Evolutionary conservation across 148 eudicot genomes (phyloP).

Genomic region (Silene conica): DNA sequence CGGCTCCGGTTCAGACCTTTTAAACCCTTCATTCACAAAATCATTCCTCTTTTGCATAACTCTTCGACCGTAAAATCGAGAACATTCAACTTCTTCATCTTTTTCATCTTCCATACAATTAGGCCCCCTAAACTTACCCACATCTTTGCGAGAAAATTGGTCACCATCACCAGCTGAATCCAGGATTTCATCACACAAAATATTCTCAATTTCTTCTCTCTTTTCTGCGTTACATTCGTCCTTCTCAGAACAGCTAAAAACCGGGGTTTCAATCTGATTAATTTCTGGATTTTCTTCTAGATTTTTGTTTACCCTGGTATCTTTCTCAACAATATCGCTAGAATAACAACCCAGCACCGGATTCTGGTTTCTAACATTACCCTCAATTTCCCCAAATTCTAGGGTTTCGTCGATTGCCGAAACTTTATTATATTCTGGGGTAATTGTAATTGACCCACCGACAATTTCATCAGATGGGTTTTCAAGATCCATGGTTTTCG

Average conservation of each 20-base stretch:
- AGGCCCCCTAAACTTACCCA: background rate
- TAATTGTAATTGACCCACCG: background rate
- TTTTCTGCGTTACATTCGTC: background rate
- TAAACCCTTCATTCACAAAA: background rate
- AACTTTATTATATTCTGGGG: background rate
- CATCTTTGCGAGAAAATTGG: background rate
- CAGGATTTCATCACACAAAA: background rate
- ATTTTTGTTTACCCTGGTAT: background rate
- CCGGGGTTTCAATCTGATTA: background rate
- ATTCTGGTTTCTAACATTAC: background rate
- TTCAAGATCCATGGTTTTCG: background rate
- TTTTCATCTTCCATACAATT: background rate
- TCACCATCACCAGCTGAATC: background rate
- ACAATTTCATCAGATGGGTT: constrained; percentile 9
- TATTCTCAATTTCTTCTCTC: background rate
- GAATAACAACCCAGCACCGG: background rate
- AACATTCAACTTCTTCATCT: background rate
- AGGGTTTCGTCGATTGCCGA: background rate
- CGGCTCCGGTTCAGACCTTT: constrained; percentile 22
- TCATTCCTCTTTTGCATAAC: background rate
- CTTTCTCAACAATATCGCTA: background rate
- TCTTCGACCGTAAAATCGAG: background rate
- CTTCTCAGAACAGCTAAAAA: background rate
- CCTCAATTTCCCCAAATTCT: constrained; percentile 2
- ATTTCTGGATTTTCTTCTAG: background rate